Evolutionary conservation across 305 asterid genomes (phyloP).

Genomic region (Rubia peregrina): DNA sequence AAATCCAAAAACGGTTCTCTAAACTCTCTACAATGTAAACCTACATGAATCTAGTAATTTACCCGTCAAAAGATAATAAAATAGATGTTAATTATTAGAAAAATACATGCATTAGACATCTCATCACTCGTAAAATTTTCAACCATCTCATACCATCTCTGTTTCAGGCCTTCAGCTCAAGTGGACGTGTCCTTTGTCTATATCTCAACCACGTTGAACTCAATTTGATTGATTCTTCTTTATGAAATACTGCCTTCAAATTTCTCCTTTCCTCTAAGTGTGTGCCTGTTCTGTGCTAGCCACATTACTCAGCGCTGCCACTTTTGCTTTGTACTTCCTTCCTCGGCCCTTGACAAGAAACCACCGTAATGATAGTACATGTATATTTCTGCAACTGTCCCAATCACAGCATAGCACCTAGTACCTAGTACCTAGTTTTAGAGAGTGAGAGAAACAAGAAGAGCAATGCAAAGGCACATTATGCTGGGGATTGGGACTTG

Average conservation of each 20-base stretch:
- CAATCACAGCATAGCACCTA: neutral
- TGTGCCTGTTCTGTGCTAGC: conserved; percentile 16
- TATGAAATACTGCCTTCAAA: neutral
- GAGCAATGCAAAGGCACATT: neutral
- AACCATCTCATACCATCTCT: too few species aligned
- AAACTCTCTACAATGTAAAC: too few species aligned
- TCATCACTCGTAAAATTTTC: too few species aligned
- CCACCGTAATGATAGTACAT: conserved; percentile 37
- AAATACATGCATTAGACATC: too few species aligned
- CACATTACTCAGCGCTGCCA: conserved; percentile 20
- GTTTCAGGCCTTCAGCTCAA: too few species aligned
- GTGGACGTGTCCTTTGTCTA: too few species aligned
- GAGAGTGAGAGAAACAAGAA: conserved; percentile 9
- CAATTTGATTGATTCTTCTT: too few species aligned
- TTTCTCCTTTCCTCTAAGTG: conserved; percentile 14
- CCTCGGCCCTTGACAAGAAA: conserved; percentile 81
- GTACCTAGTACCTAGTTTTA: neutral
- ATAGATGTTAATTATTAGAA: too few species aligned
- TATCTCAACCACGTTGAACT: too few species aligned
- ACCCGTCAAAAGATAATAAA: too few species aligned
- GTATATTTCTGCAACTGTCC: conserved; percentile 11
- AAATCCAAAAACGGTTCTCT: too few species aligned
- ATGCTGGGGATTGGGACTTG: neutral
- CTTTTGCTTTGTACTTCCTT: conserved; percentile 40
- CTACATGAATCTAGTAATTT: too few species aligned